Evolutionary conservation across 106 monocot genomes (phyloP), one percentile per base, ranked within the genome.

Genomic region (Narthecium ossifragum): DNA sequence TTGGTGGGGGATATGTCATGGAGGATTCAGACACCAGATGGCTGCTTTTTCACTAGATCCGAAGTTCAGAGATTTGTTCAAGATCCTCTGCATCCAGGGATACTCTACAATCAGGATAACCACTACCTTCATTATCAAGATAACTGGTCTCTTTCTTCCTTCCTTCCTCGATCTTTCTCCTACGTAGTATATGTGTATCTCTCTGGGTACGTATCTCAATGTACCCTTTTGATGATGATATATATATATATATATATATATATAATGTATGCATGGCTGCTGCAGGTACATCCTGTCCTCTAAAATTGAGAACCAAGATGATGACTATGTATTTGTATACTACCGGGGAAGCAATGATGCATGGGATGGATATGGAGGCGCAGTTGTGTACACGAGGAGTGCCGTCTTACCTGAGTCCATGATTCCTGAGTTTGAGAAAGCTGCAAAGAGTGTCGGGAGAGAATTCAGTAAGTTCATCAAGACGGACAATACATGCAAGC

Each of bases 81-180:
- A 73, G 89, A 94, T 75, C 82, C 82, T 64, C 33, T 34, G 23
- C 81, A 85, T 50, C 90, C 94, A 22, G 94, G 77, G 25, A 58
- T 90, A 12, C 72, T 94, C 26, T 94, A 94, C 66, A 94, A 94
- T 60, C 94, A 86, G 78, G 90, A 94, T 47, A 94, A 94, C 57
- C 90, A 94, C 66, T 94, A 86, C 62, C 83, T 94, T 59, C 90
- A 94, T 65, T 94, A 94, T 54, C 86, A 94, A 80, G 94, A 94
- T 90, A 90, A 94, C 73, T 94, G 94, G 94, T 94, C n/a, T 51
- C 24, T 25, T 36, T 60, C 60, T 70, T 24, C 31, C 21, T 32
- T 32, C 31, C 2, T 23, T n/a, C n/a, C n/a, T n/a, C n/a, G n/a
- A n/a, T n/a, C n/a, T n/a, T n/a, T n/a, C n/a, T n/a, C n/a, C n/a